phyloP scores from a whole-genome alignment of 495 filamentous ascomycete genomes.

The Xylaria palmicola region DNA sequence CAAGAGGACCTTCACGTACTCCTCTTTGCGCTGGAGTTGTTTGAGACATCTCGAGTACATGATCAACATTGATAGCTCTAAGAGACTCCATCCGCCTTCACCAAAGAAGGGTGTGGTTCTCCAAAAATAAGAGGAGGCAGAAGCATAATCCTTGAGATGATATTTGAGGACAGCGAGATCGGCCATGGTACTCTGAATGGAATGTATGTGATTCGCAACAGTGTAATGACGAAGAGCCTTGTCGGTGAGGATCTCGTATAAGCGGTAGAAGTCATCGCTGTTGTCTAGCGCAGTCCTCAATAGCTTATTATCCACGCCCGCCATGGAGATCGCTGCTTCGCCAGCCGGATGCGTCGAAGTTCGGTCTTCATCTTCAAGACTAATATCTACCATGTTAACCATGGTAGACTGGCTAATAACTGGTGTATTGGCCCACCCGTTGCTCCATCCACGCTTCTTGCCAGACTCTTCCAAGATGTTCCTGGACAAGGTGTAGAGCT shows the following conservation, averaged over 20 bases:
- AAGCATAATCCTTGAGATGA: slow-evolving; percentile 65
- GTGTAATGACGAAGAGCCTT: slow-evolving; percentile 71
- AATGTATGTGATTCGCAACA: slow-evolving; percentile 71
- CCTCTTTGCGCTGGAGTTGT: slow-evolving; percentile 69
- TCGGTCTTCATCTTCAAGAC: slow-evolving; percentile 39
- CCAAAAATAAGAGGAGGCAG: slow-evolving; percentile 77
- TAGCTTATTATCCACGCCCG: slow-evolving; percentile 52
- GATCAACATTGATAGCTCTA: slow-evolving; percentile 79
- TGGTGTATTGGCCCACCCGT: slow-evolving; percentile 71
- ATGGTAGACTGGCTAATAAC: slow-evolving; percentile 51
- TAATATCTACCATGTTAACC: slow-evolving; percentile 56
- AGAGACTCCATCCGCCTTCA: slow-evolving; percentile 71
- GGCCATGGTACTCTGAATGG: slow-evolving; percentile 71
- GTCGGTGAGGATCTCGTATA: slow-evolving; percentile 71
- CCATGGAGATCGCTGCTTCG: slow-evolving; percentile 23
- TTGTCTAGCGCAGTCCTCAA: slow-evolving; percentile 51
- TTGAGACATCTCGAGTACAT: slow-evolving; percentile 85
- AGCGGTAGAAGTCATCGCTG: slow-evolving; percentile 53
- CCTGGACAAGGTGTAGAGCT: slow-evolving; percentile 75
- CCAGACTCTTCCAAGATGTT: slow-evolving; percentile 75
- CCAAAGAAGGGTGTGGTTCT: slow-evolving; percentile 81
- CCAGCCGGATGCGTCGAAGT: slow-evolving; percentile 19
- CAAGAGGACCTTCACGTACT: slow-evolving; percentile 74
- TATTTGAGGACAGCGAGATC: slow-evolving; percentile 86
- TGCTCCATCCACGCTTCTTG: slow-evolving; percentile 68